Base-by-base conservation (phyloP, 2,329 filamentous ascomycete species). In the Bisporella sp. region DNA sequence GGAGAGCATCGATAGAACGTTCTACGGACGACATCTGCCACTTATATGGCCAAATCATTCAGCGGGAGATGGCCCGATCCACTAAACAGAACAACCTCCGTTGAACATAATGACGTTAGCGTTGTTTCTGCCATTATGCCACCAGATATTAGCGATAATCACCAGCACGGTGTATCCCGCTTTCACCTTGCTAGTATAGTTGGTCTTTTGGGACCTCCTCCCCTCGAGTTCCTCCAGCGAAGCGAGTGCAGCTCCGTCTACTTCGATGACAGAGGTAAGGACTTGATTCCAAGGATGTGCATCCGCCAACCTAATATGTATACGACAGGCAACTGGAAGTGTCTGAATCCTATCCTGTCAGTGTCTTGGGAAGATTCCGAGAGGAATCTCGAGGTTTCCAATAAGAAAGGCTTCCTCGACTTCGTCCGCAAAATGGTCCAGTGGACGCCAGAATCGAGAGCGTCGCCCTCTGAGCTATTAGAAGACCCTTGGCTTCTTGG, bases 161-260 rank as follows among this genome's bases (percentile, higher is more conserved):
- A n/a, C n/a, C n/a, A n/a, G n/a, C n/a, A n/a, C n/a, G n/a, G n/a
- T n/a, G n/a, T n/a, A n/a, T n/a, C n/a, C 39, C 52, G 59, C 39
- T 54, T 55, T 43, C 58, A 62, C 35, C 56, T 64, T 53, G 61
- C 61, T 41, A 55, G 53, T 46, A 60, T 60, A 50, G 53, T 64
- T 50, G 58, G 54, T 41, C 43, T 62, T 51, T 52, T 62, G 32
- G 62, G 62, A 44, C 57, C 58, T 54, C 59, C 59, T 50, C 58
- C 58, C 39, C 45, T 57, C 30, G 57, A 63, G 41, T 59, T 63
- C 21, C 55, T 64, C 33, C 52, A 62, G 55, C 54, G 52, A 50
- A 59, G 56, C 45, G 51, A 56, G 42, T 52, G 40, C 37, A 56
- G 55, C 48, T 54, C 55, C n/a, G 55, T 57, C 7, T 61, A 57